A percentile compares a stretch with the other conserved stretches of the same genome.
Evolutionary conservation across 257 asterid genomes (phyloP).

Genomic region (Salvia rosmarinus): DNA sequence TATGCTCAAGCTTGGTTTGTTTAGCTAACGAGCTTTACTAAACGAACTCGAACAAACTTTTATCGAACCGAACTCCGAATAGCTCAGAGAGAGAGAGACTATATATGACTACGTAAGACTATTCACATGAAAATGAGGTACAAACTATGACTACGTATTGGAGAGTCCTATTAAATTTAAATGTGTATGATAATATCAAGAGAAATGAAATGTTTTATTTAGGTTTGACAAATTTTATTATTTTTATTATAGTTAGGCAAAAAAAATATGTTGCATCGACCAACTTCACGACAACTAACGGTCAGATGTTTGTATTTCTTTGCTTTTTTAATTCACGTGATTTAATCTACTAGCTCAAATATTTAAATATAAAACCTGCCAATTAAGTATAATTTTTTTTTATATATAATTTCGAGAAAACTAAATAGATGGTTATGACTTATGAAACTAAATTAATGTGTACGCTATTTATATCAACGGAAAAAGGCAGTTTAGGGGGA

Average conservation of each 20-base stretch:
- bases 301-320: constrained; percentile 19
- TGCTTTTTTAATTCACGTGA: neutral
- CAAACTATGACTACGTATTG: neutral
- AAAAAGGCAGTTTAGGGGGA: too few species aligned
- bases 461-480: too few species aligned
- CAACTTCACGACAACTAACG: constrained; percentile 31
- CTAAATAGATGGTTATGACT: too few species aligned
- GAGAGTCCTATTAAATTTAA: neutral
- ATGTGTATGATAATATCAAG: neutral
- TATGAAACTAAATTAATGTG: too few species aligned
- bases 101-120: too few species aligned
- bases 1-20: too few species aligned
- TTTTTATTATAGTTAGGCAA: neutral
- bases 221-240: constrained; percentile 9
- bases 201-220: neutral
- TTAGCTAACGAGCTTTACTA: too few species aligned
- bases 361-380: neutral
- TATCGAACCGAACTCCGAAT: too few species aligned
- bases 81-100: constrained; percentile 1
- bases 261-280: neutral
- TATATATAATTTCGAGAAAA: too few species aligned
- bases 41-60: too few species aligned
- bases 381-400: neutral
- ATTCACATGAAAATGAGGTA: neutral
- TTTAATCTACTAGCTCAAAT: neutral